Evolutionary conservation across 228 moss, liverwort and hornwort genomes (phyloP).

Genomic region (Sphagnum fallax): DNA sequence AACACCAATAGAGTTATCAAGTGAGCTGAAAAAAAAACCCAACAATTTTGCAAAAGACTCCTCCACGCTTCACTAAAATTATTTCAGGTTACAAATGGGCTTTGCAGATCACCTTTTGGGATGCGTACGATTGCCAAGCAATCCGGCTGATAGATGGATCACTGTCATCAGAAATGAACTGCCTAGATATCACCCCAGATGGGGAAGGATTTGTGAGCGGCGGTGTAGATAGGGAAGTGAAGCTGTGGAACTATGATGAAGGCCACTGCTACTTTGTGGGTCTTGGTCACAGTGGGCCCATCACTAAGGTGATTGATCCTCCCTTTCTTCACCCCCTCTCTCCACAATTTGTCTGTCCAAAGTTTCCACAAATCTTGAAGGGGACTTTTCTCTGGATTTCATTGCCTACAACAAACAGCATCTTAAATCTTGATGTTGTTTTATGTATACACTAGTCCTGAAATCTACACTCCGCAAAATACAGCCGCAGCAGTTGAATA

Average conservation of each 20-base stretch:
- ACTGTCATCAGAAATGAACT: constrained; percentile 58
- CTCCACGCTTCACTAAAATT: too few species aligned
- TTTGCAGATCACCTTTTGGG: constrained; percentile 84
- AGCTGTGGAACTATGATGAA: constrained; percentile 93
- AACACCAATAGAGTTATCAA: too few species aligned
- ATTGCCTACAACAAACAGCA: too few species aligned
- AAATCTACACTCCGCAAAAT: too few species aligned
- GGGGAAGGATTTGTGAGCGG: constrained; percentile 72
- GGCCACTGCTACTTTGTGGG: constrained; percentile 92
- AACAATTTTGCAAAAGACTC: too few species aligned
- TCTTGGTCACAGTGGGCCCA: constrained; percentile 79
- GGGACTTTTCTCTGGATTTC: too few species aligned
- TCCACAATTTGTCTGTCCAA: background rate
- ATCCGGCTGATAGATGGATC: constrained; percentile 87
- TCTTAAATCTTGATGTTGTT: too few species aligned
- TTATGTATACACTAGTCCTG: too few species aligned
- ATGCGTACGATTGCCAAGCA: constrained; percentile 85
- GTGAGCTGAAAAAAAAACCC: background rate
- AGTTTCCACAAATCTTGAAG: too few species aligned
- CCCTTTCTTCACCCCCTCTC: background rate
- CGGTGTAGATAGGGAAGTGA: constrained; percentile 76
- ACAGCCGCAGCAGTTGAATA: too few species aligned
- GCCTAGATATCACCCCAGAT: constrained; percentile 54
- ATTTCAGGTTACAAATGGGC: too few species aligned
- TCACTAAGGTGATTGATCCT: constrained; percentile 53